Percentiles rank a stretch among this genome's conserved stretches.
Evolutionary conservation across 148 eudicot species (phyloP).

Genomic region (Arctostaphylos glauca): DNA sequence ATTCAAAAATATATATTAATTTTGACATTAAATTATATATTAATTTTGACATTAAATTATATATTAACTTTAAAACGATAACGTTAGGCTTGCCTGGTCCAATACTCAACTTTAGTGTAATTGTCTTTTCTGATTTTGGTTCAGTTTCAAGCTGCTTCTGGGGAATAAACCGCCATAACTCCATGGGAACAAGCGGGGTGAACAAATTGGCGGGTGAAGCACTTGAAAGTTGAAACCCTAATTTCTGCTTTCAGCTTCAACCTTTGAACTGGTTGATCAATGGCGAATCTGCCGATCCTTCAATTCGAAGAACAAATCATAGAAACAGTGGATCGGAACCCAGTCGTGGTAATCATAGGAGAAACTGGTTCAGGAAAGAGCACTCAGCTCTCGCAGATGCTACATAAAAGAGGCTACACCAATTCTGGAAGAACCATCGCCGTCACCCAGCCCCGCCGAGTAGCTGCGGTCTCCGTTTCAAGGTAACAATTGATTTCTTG

Average conservation of each 20-base stretch:
- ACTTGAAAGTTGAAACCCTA: background rate
- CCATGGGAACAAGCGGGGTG: background rate
- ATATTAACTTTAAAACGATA: too few species aligned
- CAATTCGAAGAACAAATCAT: slow-evolving; percentile 79
- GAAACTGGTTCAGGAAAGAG: slow-evolving; percentile 97
- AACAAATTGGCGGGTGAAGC: background rate
- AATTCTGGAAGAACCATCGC: slow-evolving; percentile 57
- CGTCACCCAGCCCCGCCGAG: slow-evolving; percentile 98
- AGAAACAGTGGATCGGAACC: slow-evolving; percentile 60
- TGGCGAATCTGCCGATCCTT: slow-evolving; percentile 75
- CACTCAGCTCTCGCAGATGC: slow-evolving; percentile 92
- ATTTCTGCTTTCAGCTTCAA: background rate
- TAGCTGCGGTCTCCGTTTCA: slow-evolving; percentile 91
- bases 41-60: too few species aligned
- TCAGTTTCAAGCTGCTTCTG: too few species aligned
- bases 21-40: too few species aligned
- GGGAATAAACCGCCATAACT: background rate
- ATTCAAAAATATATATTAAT: too few species aligned
- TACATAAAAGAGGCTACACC: slow-evolving; percentile 60
- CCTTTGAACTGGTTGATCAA: slow-evolving; percentile 17
- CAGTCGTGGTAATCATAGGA: slow-evolving; percentile 73
- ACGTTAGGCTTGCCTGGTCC: too few species aligned
- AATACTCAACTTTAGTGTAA: too few species aligned
- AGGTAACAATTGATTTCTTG: slow-evolving; percentile 32
- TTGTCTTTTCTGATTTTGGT: too few species aligned